Conservation (phyloP, 1,139 yeast species). For the Lizanozyma gosingica region DNA sequence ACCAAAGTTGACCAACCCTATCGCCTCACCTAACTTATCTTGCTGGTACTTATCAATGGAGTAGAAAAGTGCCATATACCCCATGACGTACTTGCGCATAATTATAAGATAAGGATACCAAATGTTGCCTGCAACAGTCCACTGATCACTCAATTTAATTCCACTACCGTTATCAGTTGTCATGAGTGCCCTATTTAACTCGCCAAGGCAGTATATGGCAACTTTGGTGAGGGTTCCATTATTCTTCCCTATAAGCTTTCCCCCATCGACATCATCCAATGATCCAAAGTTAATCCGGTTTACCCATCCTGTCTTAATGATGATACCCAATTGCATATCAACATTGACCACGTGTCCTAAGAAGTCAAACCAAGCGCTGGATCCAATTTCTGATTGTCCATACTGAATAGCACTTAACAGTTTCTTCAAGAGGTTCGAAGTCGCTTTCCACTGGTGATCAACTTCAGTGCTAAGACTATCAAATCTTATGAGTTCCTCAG, state of each 20-base stretch:
- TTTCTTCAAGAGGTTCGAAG: neutral
- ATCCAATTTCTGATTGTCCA: neutral
- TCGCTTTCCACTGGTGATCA: neutral
- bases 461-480: neutral
- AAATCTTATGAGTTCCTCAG: neutral
- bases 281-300: neutral
- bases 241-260: neutral
- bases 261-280: neutral
- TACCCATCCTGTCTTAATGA: neutral
- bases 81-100: slow-evolving; percentile 21
- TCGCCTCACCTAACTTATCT: slow-evolving; percentile 31
- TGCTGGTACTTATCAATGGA: slow-evolving; percentile 36
- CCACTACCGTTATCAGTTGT: neutral
- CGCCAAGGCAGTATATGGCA: neutral
- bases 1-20: slow-evolving; percentile 32
- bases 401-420: neutral
- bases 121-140: neutral
- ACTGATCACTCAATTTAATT: neutral
- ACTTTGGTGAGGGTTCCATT: neutral
- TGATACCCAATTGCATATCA: neutral
- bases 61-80: slow-evolving; percentile 35
- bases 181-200: neutral
- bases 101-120: neutral
- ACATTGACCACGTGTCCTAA: neutral
- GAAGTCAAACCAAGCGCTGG: neutral